Conservation (phyloP, 2,329 filamentous ascomycete species). For the Lachnum nothofagi region DNA sequence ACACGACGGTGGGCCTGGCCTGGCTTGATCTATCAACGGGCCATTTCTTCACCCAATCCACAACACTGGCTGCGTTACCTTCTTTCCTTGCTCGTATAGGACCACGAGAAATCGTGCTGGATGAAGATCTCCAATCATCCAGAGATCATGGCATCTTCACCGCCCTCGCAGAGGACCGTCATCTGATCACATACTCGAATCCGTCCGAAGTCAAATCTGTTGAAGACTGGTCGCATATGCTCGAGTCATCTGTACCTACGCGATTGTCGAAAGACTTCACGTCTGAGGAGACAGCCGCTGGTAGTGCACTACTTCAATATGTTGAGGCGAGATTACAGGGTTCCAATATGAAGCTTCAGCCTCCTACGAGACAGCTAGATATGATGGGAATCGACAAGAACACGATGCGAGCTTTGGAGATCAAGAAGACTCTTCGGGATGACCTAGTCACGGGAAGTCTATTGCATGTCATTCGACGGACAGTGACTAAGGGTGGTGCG, state of each 20-base stretch:
- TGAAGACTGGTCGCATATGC: slow-evolving; percentile 64
- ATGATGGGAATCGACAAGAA: slow-evolving; percentile 90
- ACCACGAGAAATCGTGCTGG: slow-evolving; percentile 78
- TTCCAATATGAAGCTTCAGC: slow-evolving; percentile 73
- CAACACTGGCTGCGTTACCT: slow-evolving; percentile 65
- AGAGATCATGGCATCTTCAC: slow-evolving; percentile 58
- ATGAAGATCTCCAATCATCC: slow-evolving; percentile 55
- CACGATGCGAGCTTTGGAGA: slow-evolving; percentile 82
- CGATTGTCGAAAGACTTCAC: slow-evolving; percentile 55
- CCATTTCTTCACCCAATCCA: slow-evolving; percentile 81
- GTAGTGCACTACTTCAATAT: slow-evolving; percentile 77
- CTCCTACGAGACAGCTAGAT: slow-evolving; percentile 71
- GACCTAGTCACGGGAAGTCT: slow-evolving; percentile 75
- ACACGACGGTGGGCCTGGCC: slow-evolving; percentile 64
- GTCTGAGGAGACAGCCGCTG: slow-evolving; percentile 66
- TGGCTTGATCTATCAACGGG: slow-evolving; percentile 96
- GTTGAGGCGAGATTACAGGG: slow-evolving; percentile 74
- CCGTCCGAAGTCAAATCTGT: slow-evolving; percentile 35
- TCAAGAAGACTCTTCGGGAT: slow-evolving; percentile 80
- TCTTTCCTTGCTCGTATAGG: slow-evolving; percentile 77
- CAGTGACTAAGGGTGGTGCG: slow-evolving; percentile 85
- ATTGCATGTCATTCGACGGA: slow-evolving; percentile 81
- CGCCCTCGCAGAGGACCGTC: slow-evolving; percentile 68
- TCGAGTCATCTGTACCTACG: slow-evolving; percentile 65
- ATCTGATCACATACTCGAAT: slow-evolving; percentile 69